Evolutionary conservation across 31 red algal species (phyloP).

Genomic region (Odonthalia washingtoniensis): DNA sequence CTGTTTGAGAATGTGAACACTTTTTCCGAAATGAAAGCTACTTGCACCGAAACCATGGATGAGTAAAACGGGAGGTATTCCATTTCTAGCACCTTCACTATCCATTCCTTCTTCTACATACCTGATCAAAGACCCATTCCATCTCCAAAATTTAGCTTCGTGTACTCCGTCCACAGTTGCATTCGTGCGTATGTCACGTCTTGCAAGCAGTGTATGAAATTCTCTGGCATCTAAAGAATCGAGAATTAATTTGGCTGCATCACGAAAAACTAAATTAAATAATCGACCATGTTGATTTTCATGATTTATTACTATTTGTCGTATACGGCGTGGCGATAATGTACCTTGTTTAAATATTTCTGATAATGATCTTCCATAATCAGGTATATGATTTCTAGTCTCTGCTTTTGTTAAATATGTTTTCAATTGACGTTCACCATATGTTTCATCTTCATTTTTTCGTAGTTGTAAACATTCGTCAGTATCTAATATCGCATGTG

Average conservation of each 20-base stretch:
- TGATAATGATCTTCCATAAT: constrained; percentile 48
- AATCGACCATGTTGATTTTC: constrained; percentile 58
- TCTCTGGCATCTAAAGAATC: constrained; percentile 65
- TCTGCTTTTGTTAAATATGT: constrained; percentile 25
- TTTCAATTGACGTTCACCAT: constrained; percentile 36
- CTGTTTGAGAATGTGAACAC: constrained; percentile 57
- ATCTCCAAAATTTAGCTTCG: constrained; percentile 68
- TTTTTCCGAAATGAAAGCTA: constrained; percentile 79
- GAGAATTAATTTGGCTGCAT: constrained; percentile 56
- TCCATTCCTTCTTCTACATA: constrained; percentile 68
- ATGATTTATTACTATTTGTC: constrained; percentile 55
- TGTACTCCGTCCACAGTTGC: constrained; percentile 59
- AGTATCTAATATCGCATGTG: constrained; percentile 8
- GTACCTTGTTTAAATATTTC: constrained; percentile 64
- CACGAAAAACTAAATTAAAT: constrained; percentile 51
- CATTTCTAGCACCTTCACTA: neutral
- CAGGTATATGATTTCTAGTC: constrained; percentile 7
- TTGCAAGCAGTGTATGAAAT: constrained; percentile 56
- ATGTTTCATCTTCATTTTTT: constrained; percentile 23
- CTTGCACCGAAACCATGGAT: constrained; percentile 96
- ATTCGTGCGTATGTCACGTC: constrained; percentile 24
- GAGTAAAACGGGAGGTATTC: constrained; percentile 72
- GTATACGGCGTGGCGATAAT: constrained; percentile 44
- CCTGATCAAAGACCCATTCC: constrained; percentile 67
- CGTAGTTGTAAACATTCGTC: no score